These are phyloP conservation scores for Asclepias syriaca DNA, from an alignment of 257 asterid species.

Conservation along the genomic window DNA sequence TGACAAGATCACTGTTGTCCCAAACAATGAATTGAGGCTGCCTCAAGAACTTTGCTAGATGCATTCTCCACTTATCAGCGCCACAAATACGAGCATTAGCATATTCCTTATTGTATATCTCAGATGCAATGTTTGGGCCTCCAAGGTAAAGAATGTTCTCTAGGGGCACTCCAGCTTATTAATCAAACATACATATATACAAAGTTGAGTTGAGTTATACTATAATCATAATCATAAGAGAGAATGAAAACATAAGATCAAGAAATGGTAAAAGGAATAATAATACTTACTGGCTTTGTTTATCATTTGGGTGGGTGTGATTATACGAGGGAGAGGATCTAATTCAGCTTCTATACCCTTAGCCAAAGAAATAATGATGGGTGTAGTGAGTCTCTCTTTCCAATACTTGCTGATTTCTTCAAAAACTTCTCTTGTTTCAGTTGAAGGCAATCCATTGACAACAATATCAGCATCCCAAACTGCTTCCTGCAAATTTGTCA, in stretches of 20 bases:
- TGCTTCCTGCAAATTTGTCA: conserved; percentile 91
- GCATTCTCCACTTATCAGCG: conserved; percentile 67
- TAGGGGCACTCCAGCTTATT: conserved; percentile 61
- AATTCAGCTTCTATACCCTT: conserved; percentile 91
- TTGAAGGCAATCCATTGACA: conserved; percentile 83
- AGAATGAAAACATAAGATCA: background rate
- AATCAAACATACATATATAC: background rate
- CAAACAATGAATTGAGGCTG: conserved; percentile 85
- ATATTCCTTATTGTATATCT: conserved; percentile 79
- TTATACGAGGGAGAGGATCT: conserved; percentile 65
- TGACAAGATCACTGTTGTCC: conserved; percentile 85
- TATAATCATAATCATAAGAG: too few relatives aligned
- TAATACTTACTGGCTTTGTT: conserved; percentile 59
- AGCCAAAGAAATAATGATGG: conserved; percentile 70
- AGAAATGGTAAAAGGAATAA: background rate
- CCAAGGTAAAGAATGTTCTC: conserved; percentile 84
- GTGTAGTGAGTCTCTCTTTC: conserved; percentile 73
- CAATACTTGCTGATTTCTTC: conserved; percentile 75
- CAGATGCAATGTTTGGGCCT: conserved; percentile 91
- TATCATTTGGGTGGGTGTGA: conserved; percentile 89
- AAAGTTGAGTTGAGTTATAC: too few relatives aligned
- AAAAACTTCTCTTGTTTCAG: conserved; percentile 73
- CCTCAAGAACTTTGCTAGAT: conserved; percentile 71
- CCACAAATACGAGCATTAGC: conserved; percentile 96
- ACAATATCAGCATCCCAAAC: conserved; percentile 95